Evolutionary conservation across 306 rosid genomes (phyloP), one percentile per base, ranked within the genome.

Genomic region (Prosopis cineraria): DNA sequence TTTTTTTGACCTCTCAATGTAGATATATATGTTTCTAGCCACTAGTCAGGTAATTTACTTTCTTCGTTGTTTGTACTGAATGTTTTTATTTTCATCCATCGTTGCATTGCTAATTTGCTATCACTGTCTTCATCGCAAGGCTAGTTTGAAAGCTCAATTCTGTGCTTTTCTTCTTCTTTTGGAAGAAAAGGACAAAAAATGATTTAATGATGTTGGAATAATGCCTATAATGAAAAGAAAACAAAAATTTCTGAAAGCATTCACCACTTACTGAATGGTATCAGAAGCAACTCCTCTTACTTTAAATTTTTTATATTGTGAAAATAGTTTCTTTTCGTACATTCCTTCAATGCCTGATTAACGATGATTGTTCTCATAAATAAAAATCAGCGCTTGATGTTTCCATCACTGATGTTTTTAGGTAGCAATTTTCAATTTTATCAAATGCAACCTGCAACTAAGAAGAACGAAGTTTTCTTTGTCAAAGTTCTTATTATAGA

Each of bases 41-140:
- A n/a, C 29, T 19, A 48, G 53, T 29, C 56, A 40, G 25, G 17
- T n/a, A 40, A 48, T 5, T n/a, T n/a, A n/a, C n/a, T 12, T 64
- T 75, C 64, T 50, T 76, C 72, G 76, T 41, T 34, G 12, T 58
- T 43, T 62, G 74, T 37, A 8, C 14, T 59, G 80, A 34, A 34
- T 60, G 24, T 39, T 48, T 78, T 48, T 56, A 60, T 60, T 30
- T 63, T 24, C 31, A 63, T 52, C 45, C 66, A 60, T 71, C 27
- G 1, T 25, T 24, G 20, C 29, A 9, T 36, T 17, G 22, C 10
- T 47, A 47, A 17, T 44, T 30, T 30, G 20, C 19, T 66, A 66
- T n/a, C 33, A 10, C 2, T 34, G 27, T 63, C 45, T 36, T 64
- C 70, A 5, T 36, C 19, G 36, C 0, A 65, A 9, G 30, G 63